These are phyloP conservation scores for Plantago coronopus DNA, from an alignment of 305 asterid genomes.

Conservation along the genomic window DNA sequence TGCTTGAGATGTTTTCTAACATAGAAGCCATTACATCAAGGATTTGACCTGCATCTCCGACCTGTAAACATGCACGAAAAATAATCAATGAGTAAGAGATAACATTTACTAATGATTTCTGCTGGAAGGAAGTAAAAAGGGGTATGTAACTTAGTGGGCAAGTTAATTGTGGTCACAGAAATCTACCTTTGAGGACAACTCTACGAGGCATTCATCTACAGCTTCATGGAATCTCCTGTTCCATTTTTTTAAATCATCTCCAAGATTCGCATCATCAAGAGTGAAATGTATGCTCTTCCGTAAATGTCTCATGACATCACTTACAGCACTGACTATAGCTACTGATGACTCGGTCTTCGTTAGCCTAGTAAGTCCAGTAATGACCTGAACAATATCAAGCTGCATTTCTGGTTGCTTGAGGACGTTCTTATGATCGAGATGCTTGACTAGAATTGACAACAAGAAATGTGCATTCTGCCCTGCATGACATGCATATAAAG, in stretches of 20 bases:
- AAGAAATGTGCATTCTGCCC: constrained; percentile 82
- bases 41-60: constrained; percentile 81
- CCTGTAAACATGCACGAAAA: constrained; percentile 34
- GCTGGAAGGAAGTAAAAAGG: constrained; percentile 2
- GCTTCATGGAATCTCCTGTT: constrained; percentile 67
- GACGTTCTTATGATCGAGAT: constrained; percentile 91
- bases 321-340: constrained; percentile 77
- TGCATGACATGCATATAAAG: constrained; percentile 23
- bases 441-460: constrained; percentile 83
- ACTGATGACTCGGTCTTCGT: constrained; percentile 69
- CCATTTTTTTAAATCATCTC: constrained; percentile 67
- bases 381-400: constrained; percentile 81
- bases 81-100: constrained; percentile 9
- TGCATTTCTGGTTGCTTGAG: constrained; percentile 86
- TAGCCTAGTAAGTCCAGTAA: constrained; percentile 62
- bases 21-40: constrained; percentile 80
- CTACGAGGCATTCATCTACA: constrained; percentile 82
- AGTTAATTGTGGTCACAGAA: not conserved
- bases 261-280: constrained; percentile 69
- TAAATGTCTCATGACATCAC: constrained; percentile 85
- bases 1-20: constrained; percentile 75
- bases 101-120: constrained; percentile 5
- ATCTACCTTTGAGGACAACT: constrained; percentile 77
- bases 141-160: not conserved
- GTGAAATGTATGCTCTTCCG: constrained; percentile 84